Conservation (phyloP, 169 alveolate genomes). For the Perkinsus olseni region DNA sequence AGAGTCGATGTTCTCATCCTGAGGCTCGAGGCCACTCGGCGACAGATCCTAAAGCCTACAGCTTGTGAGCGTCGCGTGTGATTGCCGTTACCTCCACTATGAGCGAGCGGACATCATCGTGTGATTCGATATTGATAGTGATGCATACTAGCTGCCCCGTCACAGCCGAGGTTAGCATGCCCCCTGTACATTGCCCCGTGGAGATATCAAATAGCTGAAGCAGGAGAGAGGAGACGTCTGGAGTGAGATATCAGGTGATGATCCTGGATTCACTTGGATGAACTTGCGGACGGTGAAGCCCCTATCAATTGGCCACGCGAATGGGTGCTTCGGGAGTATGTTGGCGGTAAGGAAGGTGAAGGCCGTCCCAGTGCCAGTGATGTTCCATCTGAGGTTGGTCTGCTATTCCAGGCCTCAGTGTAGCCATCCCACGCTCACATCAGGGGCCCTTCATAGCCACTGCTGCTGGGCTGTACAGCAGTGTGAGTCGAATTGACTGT, state of each 20-base stretch:
- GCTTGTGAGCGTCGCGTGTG: background rate
- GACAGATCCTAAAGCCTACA: background rate
- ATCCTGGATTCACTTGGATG: background rate
- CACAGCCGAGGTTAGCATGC: background rate
- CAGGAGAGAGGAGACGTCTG: background rate
- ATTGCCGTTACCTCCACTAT: background rate
- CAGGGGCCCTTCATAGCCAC: no score
- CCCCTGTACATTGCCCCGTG: background rate
- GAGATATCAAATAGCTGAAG: background rate
- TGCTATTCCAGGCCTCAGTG: no score
- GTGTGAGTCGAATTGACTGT: no score
- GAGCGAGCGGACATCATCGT: background rate
- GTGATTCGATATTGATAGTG: background rate
- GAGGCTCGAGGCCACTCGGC: background rate
- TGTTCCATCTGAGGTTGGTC: background rate
- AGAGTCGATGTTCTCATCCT: background rate
- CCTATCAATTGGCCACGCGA: background rate
- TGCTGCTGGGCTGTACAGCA: no score
- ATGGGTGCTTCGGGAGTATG: background rate
- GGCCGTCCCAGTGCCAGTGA: background rate
- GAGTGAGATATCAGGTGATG: background rate
- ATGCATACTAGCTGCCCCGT: background rate
- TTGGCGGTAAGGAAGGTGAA: background rate
- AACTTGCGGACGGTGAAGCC: background rate
- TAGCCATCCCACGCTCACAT: no score